Base-by-base conservation (phyloP, 176 grass and related monocot species). In the Aechmea fasciata region DNA sequence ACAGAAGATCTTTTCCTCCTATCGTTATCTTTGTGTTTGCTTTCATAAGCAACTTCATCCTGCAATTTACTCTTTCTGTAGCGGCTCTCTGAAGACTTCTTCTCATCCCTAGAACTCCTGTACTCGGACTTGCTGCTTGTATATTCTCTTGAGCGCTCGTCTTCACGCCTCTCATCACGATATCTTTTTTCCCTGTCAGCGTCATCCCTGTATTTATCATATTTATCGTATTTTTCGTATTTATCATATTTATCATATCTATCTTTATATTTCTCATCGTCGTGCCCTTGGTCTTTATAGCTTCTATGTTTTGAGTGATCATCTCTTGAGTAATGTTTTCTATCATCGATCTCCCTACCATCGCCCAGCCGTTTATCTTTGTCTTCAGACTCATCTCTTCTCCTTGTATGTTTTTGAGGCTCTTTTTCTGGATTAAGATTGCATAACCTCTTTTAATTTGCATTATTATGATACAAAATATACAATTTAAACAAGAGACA, bases 241-340 rank as follows among this genome's bases (percentile, higher is more conserved):
- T 41, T 41, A 7, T 41, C 33, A 41, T 41, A 41, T 41, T 41
- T 41, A 7, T 33, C 29, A 71, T 87, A 82, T 79, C 70, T 93
- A 76, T 87, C 82, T 75, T 82, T 93, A 59, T 90, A 82, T 72
- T 99, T 99, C 8, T 76, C 87, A 79, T 80, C 82, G 41, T 94
- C 95, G 59, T 83, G 70, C 72, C 72, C 91, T 71, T 83, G 83
- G 63, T 96, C 92, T 70, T 87, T 96, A 51, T 83, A 82, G 76
- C 76, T 88, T 81, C 85, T 85, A 79, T 70, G 70, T 84, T 82
- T 89, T 18, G 69, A 75, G 78, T 89, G 83, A 47, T 85, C 91
- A 87, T 89, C 78, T 73, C 78, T 96, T n/a, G 83, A 86, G 28
- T 63, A 72, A 33, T 67, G 76, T 79, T 83, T 99, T 77, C 77